Percentiles rank a stretch among this genome's conserved stretches.
These are phyloP conservation scores for Melaleuca alternifolia DNA, from an alignment of 345 rosid genomes.

Conservation along the genomic window DNA sequence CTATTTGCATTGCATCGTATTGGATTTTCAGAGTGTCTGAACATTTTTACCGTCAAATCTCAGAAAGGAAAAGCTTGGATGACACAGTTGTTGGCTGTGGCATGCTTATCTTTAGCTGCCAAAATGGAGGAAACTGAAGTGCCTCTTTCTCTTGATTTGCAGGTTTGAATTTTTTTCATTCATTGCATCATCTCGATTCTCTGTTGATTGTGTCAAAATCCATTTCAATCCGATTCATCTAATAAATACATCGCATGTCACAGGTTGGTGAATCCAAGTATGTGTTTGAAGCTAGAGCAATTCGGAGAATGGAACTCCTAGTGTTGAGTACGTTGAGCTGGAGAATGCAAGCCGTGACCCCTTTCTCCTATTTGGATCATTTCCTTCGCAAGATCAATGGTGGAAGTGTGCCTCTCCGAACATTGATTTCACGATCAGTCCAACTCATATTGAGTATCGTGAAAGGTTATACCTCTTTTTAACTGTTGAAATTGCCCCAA, in stretches of 20 bases:
- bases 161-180: slow-evolving; percentile 21
- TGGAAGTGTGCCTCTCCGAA: slow-evolving; percentile 17
- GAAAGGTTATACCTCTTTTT: slow-evolving; percentile 23
- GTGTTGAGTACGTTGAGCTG: slow-evolving; percentile 54
- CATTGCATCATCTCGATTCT: neutral
- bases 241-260: neutral
- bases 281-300: slow-evolving; percentile 56
- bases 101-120: slow-evolving; percentile 68
- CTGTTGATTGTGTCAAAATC: neutral
- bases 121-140: slow-evolving; percentile 70
- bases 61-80: slow-evolving; percentile 68
- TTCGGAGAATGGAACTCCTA: slow-evolving; percentile 70
- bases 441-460: slow-evolving; percentile 34
- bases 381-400: slow-evolving; percentile 46
- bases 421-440: slow-evolving; percentile 27
- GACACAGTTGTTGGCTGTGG: slow-evolving; percentile 59
- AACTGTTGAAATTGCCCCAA: neutral
- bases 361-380: slow-evolving; percentile 52
- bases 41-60: neutral
- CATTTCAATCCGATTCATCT: neutral
- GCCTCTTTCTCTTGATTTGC: slow-evolving; percentile 52
- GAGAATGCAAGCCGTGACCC: slow-evolving; percentile 77
- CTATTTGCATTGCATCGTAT: neutral
- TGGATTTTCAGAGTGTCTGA: neutral
- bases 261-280: slow-evolving; percentile 48